Percentiles rank a stretch among this genome's conserved stretches.
These are phyloP conservation scores for Stenocarpella maydis DNA, from an alignment of 2,329 filamentous ascomycete genomes.

Conservation along the genomic window DNA sequence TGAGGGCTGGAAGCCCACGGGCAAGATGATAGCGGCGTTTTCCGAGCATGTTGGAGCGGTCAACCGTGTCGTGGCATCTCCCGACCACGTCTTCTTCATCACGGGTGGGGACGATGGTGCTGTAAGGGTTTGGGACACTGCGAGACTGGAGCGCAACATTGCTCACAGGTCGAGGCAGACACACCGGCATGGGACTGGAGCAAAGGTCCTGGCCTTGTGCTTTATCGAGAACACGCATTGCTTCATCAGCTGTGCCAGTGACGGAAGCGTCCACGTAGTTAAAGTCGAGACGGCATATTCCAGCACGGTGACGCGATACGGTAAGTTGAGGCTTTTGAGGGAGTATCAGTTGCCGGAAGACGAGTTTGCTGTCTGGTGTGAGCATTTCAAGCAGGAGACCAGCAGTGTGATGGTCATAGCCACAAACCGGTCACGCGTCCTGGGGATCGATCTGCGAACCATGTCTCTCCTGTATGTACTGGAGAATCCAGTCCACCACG, in stretches of 20 bases:
- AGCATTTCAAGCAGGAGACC: conserved; percentile 86
- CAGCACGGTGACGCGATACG: conserved; percentile 72
- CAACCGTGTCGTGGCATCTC: conserved; percentile 81
- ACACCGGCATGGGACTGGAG: conserved; percentile 75
- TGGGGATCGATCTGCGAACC: conserved; percentile 85
- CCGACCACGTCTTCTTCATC: conserved; percentile 93
- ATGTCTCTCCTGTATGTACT: conserved; percentile 85
- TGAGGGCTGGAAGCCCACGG: conserved; percentile 82
- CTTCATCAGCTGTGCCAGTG: conserved; percentile 88
- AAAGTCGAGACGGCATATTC: conserved; percentile 69
- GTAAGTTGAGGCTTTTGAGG: conserved; percentile 77
- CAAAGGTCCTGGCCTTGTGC: conserved; percentile 81
- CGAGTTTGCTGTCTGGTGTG: conserved; percentile 88
- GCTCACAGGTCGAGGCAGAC: conserved; percentile 87
- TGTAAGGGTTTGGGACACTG: conserved; percentile 93
- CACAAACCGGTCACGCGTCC: conserved; percentile 83
- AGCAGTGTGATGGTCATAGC: conserved; percentile 85
- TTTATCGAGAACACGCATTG: conserved; percentile 95
- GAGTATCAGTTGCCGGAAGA: conserved; percentile 75
- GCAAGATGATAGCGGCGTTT: conserved; percentile 86
- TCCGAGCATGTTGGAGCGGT: conserved; percentile 86
- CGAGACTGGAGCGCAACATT: conserved; percentile 88
- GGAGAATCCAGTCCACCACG: conserved; percentile 89
- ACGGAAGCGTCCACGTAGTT: conserved; percentile 90
- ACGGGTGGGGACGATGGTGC: conserved; percentile 91